Evolutionary conservation across 2,329 filamentous ascomycete genomes (phyloP), one percentile per base, ranked within the genome.

Genomic region (Bretziella fagacearum): DNA sequence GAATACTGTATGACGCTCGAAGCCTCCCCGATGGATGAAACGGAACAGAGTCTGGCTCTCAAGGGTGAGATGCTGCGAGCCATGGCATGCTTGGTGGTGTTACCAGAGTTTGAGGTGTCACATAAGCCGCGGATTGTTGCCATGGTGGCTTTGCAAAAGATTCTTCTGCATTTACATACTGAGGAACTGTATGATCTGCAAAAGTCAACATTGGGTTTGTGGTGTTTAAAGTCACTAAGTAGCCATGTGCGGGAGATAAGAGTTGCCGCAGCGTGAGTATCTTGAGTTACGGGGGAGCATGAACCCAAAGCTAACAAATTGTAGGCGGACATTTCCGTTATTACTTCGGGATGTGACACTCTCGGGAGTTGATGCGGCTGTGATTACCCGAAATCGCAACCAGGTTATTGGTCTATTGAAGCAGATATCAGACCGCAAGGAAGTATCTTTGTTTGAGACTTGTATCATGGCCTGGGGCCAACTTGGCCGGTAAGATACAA

Each of bases 211-310:
- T 64, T 84, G 33, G 86, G 84, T 0, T 79, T 87, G 56, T 89
- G 84, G 74, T 87, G 85, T 56, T 64, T 95, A 3, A 75, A 81
- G 54, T 84, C 81, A 0, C 65, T 96, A 32, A 79, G 80, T 53
- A 93, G 87, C 60, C 93, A 87, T 1, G 62, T 85, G 17, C 74
- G 89, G 57, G 91, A 96, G 59, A 65, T 96, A 23, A 78, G 89
- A 26, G 74, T 95, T 55, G 81, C 81, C 30, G 82, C 87, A 49
- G 82, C 81, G 67, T 80, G 66, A 56, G 64, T 41, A 20, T 29
- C 4, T 10, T 10, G 13, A 26, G 15, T 6, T 11, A 13, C 7
- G 6, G 6, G 4, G 11, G 35, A 22, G 8, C 3, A 29, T 13
- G 7, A 30, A 13, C 6, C 5, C 13, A 46, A 27, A 51, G 41